phyloP scores from a whole-genome alignment of 805 yeast genomes.

The Yarrowia sp. region DNA sequence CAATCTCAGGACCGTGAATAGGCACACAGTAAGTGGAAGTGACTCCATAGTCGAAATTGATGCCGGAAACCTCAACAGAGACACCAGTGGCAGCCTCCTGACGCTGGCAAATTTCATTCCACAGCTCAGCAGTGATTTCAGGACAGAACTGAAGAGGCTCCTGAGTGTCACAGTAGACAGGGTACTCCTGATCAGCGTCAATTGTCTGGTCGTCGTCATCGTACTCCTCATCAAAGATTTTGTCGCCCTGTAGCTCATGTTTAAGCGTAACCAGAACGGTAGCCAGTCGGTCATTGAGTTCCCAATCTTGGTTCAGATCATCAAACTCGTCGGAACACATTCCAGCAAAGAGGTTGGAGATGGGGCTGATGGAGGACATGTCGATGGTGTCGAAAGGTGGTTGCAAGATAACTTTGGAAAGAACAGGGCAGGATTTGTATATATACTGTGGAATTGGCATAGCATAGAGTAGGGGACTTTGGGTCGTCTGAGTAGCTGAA shows the following conservation, averaged over 20 bases:
- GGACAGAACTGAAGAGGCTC: not conserved
- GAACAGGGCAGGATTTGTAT: not conserved
- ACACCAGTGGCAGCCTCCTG: slow-evolving; percentile 8
- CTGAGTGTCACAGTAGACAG: not conserved
- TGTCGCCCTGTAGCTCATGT: not conserved
- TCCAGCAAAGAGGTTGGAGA: slow-evolving; percentile 1
- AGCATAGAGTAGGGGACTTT: too few species aligned
- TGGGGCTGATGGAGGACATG: slow-evolving; percentile 3
- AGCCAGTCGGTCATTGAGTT: not conserved
- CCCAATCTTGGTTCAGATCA: not conserved
- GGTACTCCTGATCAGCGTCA: not conserved
- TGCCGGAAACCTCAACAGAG: not conserved
- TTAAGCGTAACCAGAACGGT: not conserved
- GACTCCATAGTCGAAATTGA: slow-evolving; percentile 17
- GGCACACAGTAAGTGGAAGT: slow-evolving; percentile 4
- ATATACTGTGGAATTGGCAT: not conserved
- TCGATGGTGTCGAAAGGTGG: not conserved
- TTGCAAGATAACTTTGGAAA: not conserved
- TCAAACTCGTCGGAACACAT: not conserved
- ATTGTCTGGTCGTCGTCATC: too few species aligned
- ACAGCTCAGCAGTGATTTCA: not conserved
- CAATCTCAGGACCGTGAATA: slow-evolving; percentile 7
- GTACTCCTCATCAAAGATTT: too few species aligned
- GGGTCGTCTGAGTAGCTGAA: too few species aligned
- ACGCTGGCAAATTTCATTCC: not conserved